Evolutionary conservation across 2,329 filamentous ascomycete species (phyloP).

Genomic region (Sporothrix pseudoabietina): DNA sequence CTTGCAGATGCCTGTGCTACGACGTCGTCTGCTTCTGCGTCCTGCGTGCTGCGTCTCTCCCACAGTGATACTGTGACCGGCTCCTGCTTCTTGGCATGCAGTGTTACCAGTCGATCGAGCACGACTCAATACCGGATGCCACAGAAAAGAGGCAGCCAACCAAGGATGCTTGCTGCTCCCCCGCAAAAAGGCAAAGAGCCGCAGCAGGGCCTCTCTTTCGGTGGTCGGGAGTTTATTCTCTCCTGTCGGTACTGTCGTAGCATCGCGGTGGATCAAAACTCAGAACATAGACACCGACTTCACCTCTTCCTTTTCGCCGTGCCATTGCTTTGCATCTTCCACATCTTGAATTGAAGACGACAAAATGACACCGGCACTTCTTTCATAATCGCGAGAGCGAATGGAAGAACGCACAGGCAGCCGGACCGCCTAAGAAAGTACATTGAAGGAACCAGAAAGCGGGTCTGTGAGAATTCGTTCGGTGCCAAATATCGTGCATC

Average conservation of each 20-base stretch:
- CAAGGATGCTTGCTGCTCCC: neutral
- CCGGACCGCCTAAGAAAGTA: neutral
- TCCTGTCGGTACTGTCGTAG: conserved; percentile 14
- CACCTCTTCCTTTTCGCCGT: neutral
- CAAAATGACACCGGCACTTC: no score
- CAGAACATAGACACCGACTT: neutral
- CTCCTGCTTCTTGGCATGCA: neutral
- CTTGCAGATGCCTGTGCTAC: neutral
- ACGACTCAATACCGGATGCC: neutral
- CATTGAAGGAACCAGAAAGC: neutral
- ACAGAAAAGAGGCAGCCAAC: neutral
- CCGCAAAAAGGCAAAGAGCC: neutral
- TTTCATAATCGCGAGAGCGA: no score
- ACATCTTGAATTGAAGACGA: neutral
- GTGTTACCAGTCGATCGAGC: neutral
- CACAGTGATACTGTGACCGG: neutral
- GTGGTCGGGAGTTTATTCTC: neutral
- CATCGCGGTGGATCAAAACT: conserved; percentile 8
- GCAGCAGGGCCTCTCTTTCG: neutral
- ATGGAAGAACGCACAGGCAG: neutral
- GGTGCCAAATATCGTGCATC: neutral
- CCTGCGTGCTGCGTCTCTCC: neutral
- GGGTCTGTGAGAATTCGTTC: neutral
- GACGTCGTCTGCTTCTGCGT: neutral
- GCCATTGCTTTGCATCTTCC: neutral